Evolutionary conservation across 345 rosid genomes (phyloP), one percentile per base, ranked within the genome.

Genomic region (Eucalyptus fibrosa): DNA sequence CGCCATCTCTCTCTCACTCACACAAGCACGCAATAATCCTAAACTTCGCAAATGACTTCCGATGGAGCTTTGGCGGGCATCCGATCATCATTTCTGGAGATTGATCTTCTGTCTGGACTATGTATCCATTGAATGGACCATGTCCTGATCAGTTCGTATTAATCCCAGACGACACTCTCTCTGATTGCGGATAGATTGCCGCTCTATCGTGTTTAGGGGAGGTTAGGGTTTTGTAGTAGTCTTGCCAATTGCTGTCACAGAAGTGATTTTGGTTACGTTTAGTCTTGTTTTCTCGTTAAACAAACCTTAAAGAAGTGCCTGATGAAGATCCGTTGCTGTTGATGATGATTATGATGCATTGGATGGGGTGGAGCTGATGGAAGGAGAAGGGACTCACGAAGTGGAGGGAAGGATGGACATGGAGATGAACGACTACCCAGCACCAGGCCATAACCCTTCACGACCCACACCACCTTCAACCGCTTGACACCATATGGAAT

Each of bases 381-480:
- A 49, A 42, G 50, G 15, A 55, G 90, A 44, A 67, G 91, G 88
- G 88, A 88, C 81, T 32, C 3, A 32, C 12, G 24, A 69, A 34
- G 53, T 50, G 62, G 94, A 90, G 47, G 92, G 94, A 56, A 96
- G 95, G 93, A 93, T 94, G 95, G 94, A 89, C 28, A 34, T 94
- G 85, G 94, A 92, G 87, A 92, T 62, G 88, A 93, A 92, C 88
- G 98, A 96, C 87, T 95, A 94, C 91, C 96, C 96, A 56, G 96
- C 95, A 81, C 90, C 95, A 60, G 96, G 95, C 89, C 94, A 94
- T 81, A 96, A 96, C 92, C 92, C 93, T 90, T 90, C 97, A 94
- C 90, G 96, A 96, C 3, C 81, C 42, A 17, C 81, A 37, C 69
- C 98, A 23, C 60, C 60, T 23, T 19, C 56, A 51, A 51, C 23